A percentile compares a stretch with the other conserved stretches of the same genome.
Conservation (phyloP, 805 yeast genomes). For the Ogataea parapolymorpha region DNA sequence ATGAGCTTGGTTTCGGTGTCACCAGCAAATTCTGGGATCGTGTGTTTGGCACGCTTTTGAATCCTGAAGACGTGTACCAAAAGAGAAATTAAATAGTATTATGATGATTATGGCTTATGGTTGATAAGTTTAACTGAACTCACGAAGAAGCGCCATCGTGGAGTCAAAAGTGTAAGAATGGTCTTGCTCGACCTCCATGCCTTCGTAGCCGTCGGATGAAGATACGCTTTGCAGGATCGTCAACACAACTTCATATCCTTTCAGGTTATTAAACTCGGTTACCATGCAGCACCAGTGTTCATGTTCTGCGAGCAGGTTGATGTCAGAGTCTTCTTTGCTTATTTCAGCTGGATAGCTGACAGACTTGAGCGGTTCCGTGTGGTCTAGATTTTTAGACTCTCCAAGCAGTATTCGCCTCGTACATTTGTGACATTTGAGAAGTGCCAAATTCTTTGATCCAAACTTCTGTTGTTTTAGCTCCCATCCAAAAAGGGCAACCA, state of each 20-base stretch:
- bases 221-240: conserved; percentile 10
- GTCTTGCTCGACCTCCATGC: conserved; percentile 5
- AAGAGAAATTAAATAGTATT: conserved; percentile 32
- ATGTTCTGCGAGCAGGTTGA: conserved; percentile 35
- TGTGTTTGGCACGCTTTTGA: conserved; percentile 79
- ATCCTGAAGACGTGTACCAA: conserved; percentile 42
- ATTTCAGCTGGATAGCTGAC: conserved; percentile 30
- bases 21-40: conserved; percentile 92
- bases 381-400: conserved; percentile 9
- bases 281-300: conserved; percentile 37
- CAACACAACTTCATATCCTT: conserved; percentile 18
- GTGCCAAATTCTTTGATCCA: conserved; percentile 23
- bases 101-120: conserved; percentile 5
- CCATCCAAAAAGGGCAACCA: conserved; percentile 37
- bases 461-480: conserved; percentile 28
- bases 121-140: conserved; percentile 2
- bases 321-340: conserved; percentile 14
- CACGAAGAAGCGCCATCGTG: conserved; percentile 16
- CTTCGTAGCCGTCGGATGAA: background rate
- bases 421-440: conserved; percentile 35
- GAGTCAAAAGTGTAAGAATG: conserved; percentile 14
- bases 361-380: conserved; percentile 19
- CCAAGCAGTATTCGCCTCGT: conserved; percentile 34
- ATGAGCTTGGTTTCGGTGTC: conserved; percentile 95
- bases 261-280: conserved; percentile 6